Conservation (phyloP, 2,329 filamentous ascomycete genomes). For the Orbilia blumenaviensis region DNA sequence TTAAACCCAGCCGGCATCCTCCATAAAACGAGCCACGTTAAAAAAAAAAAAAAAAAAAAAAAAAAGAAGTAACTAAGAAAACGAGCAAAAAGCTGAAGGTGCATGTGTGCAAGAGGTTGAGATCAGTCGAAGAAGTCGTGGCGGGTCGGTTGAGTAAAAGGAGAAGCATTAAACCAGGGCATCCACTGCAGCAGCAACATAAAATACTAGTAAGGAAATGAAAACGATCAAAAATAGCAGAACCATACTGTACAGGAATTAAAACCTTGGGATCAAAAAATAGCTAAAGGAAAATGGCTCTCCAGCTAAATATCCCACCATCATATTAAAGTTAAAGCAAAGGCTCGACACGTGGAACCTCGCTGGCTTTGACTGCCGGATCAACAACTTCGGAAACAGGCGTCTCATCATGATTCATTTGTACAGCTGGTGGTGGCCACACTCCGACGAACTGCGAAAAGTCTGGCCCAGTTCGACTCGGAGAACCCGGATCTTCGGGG, state of each 20-base stretch:
- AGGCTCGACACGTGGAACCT: constrained; percentile 15
- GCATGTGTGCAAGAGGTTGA: background rate
- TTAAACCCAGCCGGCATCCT: constrained; percentile 38
- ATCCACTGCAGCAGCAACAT: constrained; percentile 4
- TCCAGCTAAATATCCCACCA: background rate
- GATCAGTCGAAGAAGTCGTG: background rate
- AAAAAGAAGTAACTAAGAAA: too few relatives aligned
- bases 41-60: background rate
- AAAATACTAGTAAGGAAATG: background rate
- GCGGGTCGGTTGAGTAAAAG: constrained; percentile 4
- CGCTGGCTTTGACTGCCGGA: constrained; percentile 2
- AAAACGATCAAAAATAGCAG: background rate
- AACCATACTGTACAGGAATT: constrained; percentile 36
- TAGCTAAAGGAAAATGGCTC: background rate
- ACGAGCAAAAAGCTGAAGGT: background rate
- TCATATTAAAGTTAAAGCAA: constrained; percentile 35
- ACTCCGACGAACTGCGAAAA: constrained; percentile 47
- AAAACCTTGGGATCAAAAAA: background rate
- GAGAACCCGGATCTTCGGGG: constrained; percentile 41
- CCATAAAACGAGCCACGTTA: constrained; percentile 1
- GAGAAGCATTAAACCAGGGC: constrained; percentile 21
- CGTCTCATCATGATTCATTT: constrained; percentile 15
- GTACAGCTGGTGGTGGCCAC: constrained; percentile 37
- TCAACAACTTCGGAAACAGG: constrained; percentile 29
- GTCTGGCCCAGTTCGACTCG: constrained; percentile 34